phyloP scores from a whole-genome alignment of 129 eudicot genomes.

The Chrysanthemum lavandulifolium region DNA sequence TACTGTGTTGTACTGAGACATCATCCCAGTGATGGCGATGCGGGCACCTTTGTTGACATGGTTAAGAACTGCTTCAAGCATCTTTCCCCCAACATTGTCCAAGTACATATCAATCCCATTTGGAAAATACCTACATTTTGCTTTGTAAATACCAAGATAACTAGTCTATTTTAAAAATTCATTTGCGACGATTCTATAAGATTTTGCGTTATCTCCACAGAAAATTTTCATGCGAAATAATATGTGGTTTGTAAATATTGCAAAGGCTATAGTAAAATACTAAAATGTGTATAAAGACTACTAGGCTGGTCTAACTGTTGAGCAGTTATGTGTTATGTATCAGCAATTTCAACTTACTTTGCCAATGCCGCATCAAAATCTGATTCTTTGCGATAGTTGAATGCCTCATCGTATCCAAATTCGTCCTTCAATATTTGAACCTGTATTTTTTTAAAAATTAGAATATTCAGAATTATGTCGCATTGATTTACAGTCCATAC shows the following conservation, averaged over 20 bases:
- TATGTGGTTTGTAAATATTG: too few species aligned
- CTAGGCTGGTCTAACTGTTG: too few species aligned
- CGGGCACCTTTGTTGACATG: constrained; percentile 42
- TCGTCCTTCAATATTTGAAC: constrained; percentile 44
- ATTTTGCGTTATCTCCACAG: too few species aligned
- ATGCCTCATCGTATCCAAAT: constrained; percentile 50
- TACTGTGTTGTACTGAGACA: constrained; percentile 48
- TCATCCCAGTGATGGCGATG: constrained; percentile 48
- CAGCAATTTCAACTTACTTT: constrained; percentile 30
- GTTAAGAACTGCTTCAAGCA: constrained; percentile 48
- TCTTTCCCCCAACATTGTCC: constrained; percentile 47
- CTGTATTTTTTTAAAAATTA: constrained; percentile 1
- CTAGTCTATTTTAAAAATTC: background rate
- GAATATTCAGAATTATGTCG: background rate
- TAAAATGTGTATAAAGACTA: too few species aligned
- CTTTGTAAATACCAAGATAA: background rate
- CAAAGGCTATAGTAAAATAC: too few species aligned
- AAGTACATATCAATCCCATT: constrained; percentile 48
- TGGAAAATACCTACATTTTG: constrained; percentile 42
- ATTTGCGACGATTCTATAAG: too few species aligned
- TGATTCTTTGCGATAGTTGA: constrained; percentile 41
- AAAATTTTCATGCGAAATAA: too few species aligned
- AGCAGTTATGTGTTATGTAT: too few species aligned
- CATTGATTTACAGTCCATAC: too few species aligned
- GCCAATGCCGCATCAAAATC: constrained; percentile 39